Base-by-base conservation (phyloP, 2,329 filamentous ascomycete genomes). In the Amauroascus verrucosus region DNA sequence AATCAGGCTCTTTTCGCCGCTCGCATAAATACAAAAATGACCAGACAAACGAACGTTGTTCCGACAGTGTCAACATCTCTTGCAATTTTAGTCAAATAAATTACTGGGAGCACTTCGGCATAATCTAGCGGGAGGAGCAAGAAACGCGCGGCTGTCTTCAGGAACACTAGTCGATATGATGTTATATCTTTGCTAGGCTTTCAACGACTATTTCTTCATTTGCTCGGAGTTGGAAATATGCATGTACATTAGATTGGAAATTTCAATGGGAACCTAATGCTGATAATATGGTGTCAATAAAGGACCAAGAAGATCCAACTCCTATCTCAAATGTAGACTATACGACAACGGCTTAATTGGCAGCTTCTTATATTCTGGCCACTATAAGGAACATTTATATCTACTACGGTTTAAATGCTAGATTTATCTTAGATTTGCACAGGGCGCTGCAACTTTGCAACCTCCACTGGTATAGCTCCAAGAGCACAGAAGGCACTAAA, bases 1-100 rank as follows among this genome's bases (percentile, higher is more conserved):
- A 47, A 18, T 26, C 48, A 72, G 69, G 63, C 62, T 72, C 49
- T 71, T 72, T 59, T 72, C 70, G 26, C 70, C 70, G 43, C 67
- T 72, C 51, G 70, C 70, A 59, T 72, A 67, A 65, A 61, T 18
- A 33, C 32, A 14, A n/a, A 24, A n/a, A 33, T 13, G 16, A 9
- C 16, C 6, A 26, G 24, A 28, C 2, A 48, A 46, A 37, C 32
- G 37, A 13, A 44, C 20, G n/a, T 30, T 26, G n/a, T 41, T 41
- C 9, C n/a, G 32, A 37, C 35, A 20, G 20, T 28, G 20, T 40
- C 33, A 7, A 30, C n/a, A 22, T 20, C 6, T n/a, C n/a, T 40
- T 13, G 3, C 28, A 13, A n/a, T 33, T 11, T 35, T 3, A 37
- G 30, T 46, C 7, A 24, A n/a, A 33, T 40, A 22, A 26, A 26